Percentiles rank a stretch among this genome's conserved stretches.
Evolutionary conservation across 2,329 filamentous ascomycete genomes (phyloP).

Genomic region (Trichoderma atroviride): DNA sequence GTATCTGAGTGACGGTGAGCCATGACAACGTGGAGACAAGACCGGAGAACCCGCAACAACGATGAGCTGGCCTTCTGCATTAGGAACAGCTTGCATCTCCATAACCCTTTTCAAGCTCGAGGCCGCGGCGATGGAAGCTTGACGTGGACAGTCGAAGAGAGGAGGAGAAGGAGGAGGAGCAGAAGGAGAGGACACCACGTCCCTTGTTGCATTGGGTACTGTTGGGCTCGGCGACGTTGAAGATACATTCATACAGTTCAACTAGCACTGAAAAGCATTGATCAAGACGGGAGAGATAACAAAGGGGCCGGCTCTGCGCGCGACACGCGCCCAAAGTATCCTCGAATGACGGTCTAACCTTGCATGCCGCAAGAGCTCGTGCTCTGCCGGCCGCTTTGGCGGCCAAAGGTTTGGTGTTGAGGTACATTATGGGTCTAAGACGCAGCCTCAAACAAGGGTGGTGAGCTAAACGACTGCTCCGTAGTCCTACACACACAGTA

Average conservation of each 20-base stretch:
- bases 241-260: conserved; percentile 10
- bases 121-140: neutral
- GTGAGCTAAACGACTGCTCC: neutral
- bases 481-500: neutral
- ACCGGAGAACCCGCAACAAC: conserved; percentile 23
- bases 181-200: conserved; percentile 6
- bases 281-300: neutral
- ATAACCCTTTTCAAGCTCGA: conserved; percentile 8
- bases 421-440: conserved; percentile 3
- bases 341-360: conserved; percentile 10
- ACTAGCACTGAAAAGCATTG: neutral
- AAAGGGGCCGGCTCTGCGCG: neutral
- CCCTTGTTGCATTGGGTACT: conserved; percentile 28
- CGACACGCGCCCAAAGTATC: conserved; percentile 20
- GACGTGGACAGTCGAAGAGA: conserved; percentile 17
- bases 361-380: conserved; percentile 13
- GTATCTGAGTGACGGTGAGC: conserved; percentile 23
- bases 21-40: conserved; percentile 17
- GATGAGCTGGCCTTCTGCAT: conserved; percentile 41
- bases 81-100: conserved; percentile 38
- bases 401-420: conserved; percentile 15
- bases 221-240: conserved; percentile 25
- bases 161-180: neutral
- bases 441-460: conserved; percentile 11
- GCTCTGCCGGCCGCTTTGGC: conserved; percentile 1